phyloP scores from a whole-genome alignment of 352 stramenopile species.

The Globisporangium solare region DNA sequence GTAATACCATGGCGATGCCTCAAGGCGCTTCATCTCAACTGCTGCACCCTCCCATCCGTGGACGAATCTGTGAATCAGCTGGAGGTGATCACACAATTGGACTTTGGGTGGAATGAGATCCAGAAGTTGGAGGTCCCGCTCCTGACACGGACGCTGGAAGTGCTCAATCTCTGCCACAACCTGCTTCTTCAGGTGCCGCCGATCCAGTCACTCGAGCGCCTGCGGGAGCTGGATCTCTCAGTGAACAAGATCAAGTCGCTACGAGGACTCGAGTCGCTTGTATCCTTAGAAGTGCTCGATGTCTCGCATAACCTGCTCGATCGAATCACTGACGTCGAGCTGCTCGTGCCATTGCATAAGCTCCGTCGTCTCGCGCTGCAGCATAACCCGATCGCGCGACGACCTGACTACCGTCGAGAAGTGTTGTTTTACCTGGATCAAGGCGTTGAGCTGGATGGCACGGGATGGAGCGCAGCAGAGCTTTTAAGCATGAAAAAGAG shows the following conservation, averaged over 20 bases:
- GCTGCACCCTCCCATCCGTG: conserved; percentile 41
- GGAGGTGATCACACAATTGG: conserved; percentile 31
- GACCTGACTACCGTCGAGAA: conserved; percentile 76
- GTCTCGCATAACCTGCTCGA: conserved; percentile 67
- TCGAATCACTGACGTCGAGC: conserved; percentile 49
- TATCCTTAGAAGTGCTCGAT: conserved; percentile 45
- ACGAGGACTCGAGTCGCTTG: conserved; percentile 41
- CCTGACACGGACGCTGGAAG: conserved; percentile 30
- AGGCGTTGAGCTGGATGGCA: conserved; percentile 53
- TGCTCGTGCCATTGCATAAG: conserved; percentile 33
- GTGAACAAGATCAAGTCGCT: conserved; percentile 62
- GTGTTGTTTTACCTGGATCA: conserved; percentile 77
- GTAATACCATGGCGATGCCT: conserved; percentile 36
- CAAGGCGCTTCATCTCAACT: conserved; percentile 62
- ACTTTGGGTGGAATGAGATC: conserved; percentile 78
- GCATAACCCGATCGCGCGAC: conserved; percentile 68
- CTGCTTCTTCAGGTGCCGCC: conserved; percentile 37
- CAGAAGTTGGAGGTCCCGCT: conserved; percentile 27
- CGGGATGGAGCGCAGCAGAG: conserved; percentile 56
- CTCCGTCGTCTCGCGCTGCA: conserved; percentile 49
- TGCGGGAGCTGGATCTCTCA: conserved; percentile 60
- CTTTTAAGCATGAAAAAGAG: conserved; percentile 67
- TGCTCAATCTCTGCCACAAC: conserved; percentile 71
- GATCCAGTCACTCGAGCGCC: conserved; percentile 28
- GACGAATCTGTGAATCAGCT: conserved; percentile 58